Evolutionary conservation across 331 rosid species (phyloP).

Genomic region (Ulmus americana): DNA sequence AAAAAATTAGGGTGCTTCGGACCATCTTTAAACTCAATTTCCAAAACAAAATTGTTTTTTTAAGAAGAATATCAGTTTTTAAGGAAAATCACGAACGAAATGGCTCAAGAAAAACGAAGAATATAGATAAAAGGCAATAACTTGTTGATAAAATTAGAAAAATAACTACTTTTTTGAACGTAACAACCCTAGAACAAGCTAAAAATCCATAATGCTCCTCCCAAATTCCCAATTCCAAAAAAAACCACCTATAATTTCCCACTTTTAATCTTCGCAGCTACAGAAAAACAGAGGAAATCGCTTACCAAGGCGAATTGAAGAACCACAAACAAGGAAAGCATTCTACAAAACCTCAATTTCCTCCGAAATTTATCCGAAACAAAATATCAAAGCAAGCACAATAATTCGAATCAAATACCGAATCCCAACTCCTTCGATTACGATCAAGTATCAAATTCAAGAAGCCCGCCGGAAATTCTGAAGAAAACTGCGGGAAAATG

Average conservation of each 20-base stretch:
- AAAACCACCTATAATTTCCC: not conserved
- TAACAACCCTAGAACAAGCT: not conserved
- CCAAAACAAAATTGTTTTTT: not conserved
- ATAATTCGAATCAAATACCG: not conserved
- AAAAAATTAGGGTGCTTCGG: not conserved
- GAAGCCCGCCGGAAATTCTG: not conserved
- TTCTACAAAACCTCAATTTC: not conserved
- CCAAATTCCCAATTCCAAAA: not conserved
- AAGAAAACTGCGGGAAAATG: not conserved
- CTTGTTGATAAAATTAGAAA: not conserved
- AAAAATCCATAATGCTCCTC: not conserved
- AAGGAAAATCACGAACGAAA: too few relatives aligned
- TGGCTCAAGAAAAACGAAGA: too few relatives aligned
- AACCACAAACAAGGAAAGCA: conserved; percentile 15
- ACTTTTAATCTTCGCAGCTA: not conserved
- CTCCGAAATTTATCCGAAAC: not conserved
- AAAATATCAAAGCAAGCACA: not conserved
- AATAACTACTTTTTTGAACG: not conserved
- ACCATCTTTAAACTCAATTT: not conserved
- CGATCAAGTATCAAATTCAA: not conserved
- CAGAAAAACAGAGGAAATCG: not conserved
- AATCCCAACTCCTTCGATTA: not conserved
- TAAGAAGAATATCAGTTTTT: too few relatives aligned
- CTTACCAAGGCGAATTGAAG: conserved; percentile 40
- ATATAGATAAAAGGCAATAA: too few relatives aligned